phyloP scores from a whole-genome alignment of 306 rosid genomes.

The Quercus aquifolioides region DNA sequence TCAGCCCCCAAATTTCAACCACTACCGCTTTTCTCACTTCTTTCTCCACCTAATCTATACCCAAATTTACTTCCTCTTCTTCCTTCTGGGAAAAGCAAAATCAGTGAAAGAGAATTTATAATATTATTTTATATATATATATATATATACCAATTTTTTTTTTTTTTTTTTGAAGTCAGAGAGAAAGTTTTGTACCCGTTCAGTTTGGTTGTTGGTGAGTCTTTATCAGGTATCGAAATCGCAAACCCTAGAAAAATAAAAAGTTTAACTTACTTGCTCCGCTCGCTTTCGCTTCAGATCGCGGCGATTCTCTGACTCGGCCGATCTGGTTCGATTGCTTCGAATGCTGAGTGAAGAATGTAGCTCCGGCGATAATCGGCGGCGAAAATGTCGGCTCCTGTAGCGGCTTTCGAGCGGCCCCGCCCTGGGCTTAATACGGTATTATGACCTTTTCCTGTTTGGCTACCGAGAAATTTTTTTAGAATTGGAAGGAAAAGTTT shows the following conservation, averaged over 20 bases:
- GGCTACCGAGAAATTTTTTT: conserved; percentile 25
- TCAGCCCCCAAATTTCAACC: conserved; percentile 28
- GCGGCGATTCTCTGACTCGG: conserved; percentile 20
- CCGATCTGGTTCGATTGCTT: conserved; percentile 43
- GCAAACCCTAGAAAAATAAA: neutral
- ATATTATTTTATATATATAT: neutral
- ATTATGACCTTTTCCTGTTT: conserved; percentile 14
- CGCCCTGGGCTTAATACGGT: conserved; percentile 83
- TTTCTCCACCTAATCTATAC: conserved; percentile 47
- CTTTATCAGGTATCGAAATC: conserved; percentile 5
- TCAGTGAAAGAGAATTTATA: conserved; percentile 5
- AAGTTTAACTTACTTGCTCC: no score
- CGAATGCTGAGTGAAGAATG: conserved; percentile 8
- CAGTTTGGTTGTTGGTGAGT: neutral
- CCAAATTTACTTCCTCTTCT: neutral
- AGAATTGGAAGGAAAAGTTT: conserved; percentile 2
- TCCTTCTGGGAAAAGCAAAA: neutral
- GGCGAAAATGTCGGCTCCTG: conserved; percentile 81
- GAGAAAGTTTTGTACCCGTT: neutral
- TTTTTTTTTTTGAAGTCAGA: neutral
- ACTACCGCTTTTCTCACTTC: conserved; percentile 30
- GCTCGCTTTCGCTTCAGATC: conserved; percentile 37
- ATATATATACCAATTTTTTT: neutral
- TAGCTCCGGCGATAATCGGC: conserved; percentile 25
- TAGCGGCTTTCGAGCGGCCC: conserved; percentile 86